Conservation (phyloP, 2,329 filamentous ascomycete species). For the Myriosclerotinia duriaeana region DNA sequence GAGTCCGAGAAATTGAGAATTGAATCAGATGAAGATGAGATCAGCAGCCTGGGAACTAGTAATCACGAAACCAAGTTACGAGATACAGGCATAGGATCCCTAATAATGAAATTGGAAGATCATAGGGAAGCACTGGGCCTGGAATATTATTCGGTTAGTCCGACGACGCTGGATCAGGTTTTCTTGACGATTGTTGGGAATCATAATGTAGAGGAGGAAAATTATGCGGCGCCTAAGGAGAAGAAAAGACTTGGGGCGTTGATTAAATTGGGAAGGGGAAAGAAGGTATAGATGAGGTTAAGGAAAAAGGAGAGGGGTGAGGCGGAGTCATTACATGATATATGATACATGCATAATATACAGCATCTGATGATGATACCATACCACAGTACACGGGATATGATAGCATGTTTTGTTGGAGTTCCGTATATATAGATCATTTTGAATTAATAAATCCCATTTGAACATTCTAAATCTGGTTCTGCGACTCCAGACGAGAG, state of each 20-base stretch:
- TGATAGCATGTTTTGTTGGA: neutral
- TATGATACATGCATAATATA: too few species aligned
- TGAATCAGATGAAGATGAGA: conserved; percentile 29
- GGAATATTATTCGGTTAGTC: conserved; percentile 82
- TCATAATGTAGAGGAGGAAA: conserved; percentile 77
- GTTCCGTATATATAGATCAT: neutral
- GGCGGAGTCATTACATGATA: too few species aligned
- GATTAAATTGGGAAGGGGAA: neutral
- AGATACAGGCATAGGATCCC: conserved; percentile 53
- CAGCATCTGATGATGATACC: too few species aligned
- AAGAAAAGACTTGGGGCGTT: conserved; percentile 14
- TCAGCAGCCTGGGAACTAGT: conserved; percentile 27
- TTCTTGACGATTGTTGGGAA: conserved; percentile 81
- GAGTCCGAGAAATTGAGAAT: neutral
- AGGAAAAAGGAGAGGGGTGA: neutral
- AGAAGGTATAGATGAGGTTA: neutral
- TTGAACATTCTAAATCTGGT: too few species aligned
- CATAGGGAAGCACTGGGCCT: conserved; percentile 67
- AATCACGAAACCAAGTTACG: conserved; percentile 19
- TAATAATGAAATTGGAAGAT: conserved; percentile 73
- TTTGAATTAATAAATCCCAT: neutral
- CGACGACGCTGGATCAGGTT: conserved; percentile 86
- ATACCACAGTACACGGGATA: neutral
- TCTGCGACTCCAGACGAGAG: too few species aligned
- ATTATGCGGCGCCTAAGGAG: conserved; percentile 43